phyloP scores from a whole-genome alignment of 345 rosid genomes.

The Rubroshorea leprosula region DNA sequence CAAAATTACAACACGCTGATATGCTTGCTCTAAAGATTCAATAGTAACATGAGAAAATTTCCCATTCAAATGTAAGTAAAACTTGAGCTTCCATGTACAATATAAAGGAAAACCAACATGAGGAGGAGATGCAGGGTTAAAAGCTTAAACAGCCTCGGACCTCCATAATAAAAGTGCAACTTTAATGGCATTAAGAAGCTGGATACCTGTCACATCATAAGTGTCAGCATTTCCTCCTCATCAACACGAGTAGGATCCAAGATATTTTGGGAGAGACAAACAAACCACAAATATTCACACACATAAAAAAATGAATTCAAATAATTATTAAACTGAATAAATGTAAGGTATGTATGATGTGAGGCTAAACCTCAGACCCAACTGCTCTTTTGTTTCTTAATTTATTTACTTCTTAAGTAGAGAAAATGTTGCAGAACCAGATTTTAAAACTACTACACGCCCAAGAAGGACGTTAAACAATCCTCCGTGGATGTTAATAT shows the following conservation, averaged over 20 bases:
- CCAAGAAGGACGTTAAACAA: too few relatives aligned
- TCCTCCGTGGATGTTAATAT: too few relatives aligned
- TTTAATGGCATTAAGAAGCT: slow-evolving; percentile 12
- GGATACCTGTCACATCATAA: slow-evolving; percentile 31
- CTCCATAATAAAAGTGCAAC: slow-evolving; percentile 11
- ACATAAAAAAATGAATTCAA: too few relatives aligned
- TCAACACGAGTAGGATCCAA: slow-evolving; percentile 21
- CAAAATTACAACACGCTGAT: not conserved
- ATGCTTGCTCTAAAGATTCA: not conserved
- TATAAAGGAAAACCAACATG: not conserved
- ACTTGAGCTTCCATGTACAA: not conserved
- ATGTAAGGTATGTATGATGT: too few relatives aligned
- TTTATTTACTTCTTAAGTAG: too few relatives aligned
- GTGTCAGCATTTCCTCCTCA: slow-evolving; percentile 25
- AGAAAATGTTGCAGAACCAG: too few relatives aligned
- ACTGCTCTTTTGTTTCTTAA: too few relatives aligned
- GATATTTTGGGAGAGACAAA: slow-evolving; percentile 9
- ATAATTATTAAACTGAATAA: not conserved
- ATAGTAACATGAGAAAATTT: not conserved
- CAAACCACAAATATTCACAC: not conserved
- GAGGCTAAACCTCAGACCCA: too few relatives aligned
- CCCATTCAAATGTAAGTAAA: not conserved
- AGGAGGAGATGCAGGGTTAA: not conserved
- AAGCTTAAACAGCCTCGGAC: slow-evolving; percentile 16
- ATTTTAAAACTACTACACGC: too few relatives aligned